Percentiles rank a stretch among this genome's conserved stretches.
Evolutionary conservation across 1,139 yeast species (phyloP).

Genomic region (Yamadazyma triangularis): DNA sequence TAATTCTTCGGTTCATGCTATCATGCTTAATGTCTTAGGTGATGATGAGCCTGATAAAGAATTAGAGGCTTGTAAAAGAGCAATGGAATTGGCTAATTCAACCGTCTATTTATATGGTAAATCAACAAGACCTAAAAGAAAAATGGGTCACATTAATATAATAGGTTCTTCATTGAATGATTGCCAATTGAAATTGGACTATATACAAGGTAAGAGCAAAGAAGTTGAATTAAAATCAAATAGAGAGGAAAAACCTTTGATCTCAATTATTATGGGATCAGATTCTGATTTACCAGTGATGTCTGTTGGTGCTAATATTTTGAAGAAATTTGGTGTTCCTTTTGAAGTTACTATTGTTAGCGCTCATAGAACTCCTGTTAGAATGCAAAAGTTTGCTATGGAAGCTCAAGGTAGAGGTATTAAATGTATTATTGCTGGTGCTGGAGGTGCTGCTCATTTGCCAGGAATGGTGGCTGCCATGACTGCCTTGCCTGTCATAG

Average conservation of each 20-base stretch:
- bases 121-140: constrained; percentile 77
- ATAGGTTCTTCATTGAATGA: constrained; percentile 81
- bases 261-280: constrained; percentile 96
- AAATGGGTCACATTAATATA: constrained; percentile 94
- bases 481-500: constrained; percentile 95
- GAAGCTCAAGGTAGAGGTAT: constrained; percentile 85
- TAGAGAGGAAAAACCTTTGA: constrained; percentile 49
- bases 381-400: constrained; percentile 87
- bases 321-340: constrained; percentile 82
- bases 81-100: constrained; percentile 81
- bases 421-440: constrained; percentile 94
- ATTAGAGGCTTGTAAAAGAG: constrained; percentile 68
- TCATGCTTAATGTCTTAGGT: constrained; percentile 92
- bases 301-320: constrained; percentile 85
- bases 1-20: constrained; percentile 74
- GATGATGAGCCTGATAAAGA: constrained; percentile 55
- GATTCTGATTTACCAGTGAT: constrained; percentile 96
- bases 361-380: constrained; percentile 95
- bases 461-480: constrained; percentile 99
- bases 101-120: constrained; percentile 93
- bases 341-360: constrained; percentile 96
- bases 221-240: constrained; percentile 7
- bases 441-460: constrained; percentile 99
- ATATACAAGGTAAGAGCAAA: constrained; percentile 43
- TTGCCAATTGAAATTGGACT: constrained; percentile 65